These are phyloP conservation scores for Triangularia verruculosa DNA, from an alignment of 2,329 filamentous ascomycete species.

Conservation along the genomic window DNA sequence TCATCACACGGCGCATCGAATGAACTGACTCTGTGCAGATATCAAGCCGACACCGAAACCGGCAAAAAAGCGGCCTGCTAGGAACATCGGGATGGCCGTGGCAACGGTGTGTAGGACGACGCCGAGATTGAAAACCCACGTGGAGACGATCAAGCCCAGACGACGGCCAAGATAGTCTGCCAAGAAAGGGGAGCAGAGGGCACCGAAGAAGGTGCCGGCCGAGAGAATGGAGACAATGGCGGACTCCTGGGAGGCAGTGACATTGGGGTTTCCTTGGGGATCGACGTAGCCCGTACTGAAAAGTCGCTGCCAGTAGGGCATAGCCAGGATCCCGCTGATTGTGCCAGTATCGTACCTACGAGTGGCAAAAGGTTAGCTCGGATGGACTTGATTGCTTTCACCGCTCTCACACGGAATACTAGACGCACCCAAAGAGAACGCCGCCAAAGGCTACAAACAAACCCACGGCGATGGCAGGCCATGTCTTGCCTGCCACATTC, in stretches of 20 bases:
- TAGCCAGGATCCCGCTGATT: slow-evolving; percentile 26
- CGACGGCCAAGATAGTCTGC: slow-evolving; percentile 66
- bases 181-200: slow-evolving; percentile 58
- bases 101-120: slow-evolving; percentile 66
- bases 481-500: slow-evolving; percentile 15
- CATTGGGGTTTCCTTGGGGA: slow-evolving; percentile 39
- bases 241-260: slow-evolving; percentile 56
- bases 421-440: slow-evolving; percentile 22
- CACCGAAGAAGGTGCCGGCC: slow-evolving; percentile 73
- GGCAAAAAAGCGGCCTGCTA: slow-evolving; percentile 70
- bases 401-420: background rate
- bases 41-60: slow-evolving; percentile 72
- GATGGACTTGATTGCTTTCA: background rate
- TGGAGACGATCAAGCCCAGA: slow-evolving; percentile 58
- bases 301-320: slow-evolving; percentile 46
- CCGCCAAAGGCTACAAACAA: slow-evolving; percentile 26
- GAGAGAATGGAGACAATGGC: slow-evolving; percentile 74
- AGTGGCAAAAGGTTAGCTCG: background rate
- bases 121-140: slow-evolving; percentile 63
- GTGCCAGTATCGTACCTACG: slow-evolving; percentile 24
- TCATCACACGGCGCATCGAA: background rate
- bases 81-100: slow-evolving; percentile 59
- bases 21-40: slow-evolving; percentile 58
- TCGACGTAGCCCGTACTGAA: slow-evolving; percentile 56
- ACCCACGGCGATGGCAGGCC: slow-evolving; percentile 23